Base-by-base conservation (phyloP, 345 rosid genomes). In the Brassica cretica region DNA sequence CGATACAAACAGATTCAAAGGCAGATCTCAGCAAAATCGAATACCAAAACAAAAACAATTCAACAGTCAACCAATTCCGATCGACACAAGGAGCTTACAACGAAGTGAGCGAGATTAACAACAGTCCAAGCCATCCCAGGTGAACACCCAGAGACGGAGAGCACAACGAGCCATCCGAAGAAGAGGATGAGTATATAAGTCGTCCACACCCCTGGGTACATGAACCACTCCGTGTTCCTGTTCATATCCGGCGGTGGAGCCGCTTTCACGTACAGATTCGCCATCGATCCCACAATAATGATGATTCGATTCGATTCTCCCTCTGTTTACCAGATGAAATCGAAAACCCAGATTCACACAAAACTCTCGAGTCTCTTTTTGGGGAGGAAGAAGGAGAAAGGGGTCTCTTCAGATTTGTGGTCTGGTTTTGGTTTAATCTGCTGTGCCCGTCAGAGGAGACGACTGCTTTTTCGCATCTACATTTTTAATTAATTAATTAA, bases 121-220 rank as follows among this genome's bases (percentile, higher is more conserved):
- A 87, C 68, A 82, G 97, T 90, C 97, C 97, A 92, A 30, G 92
- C 95, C 91, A 84, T 87, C 68, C 95, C 93, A 65, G 95, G 86
- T 16, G 93, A 86, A 79, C 95, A 92, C 64, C 86, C 85, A 35
- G 83, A 85, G 74, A 92, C 32, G 37, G 92, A 89, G 77, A 90
- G 88, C 64, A 90, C 90, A 49, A 86, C 46, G 12, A 92, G 87
- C 95, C 97, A 90, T 1, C 83, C 78, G 64, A 90, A 90, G 87
- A 92, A 92, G 66, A 92, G 81, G 41, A 92, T 84, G 18, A 88
- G 86, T 32, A 92, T 86, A 65, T 90, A 92, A 27, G 92, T 82
- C 1, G 93, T 90, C 97, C 97, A 92, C 0, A 90, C 95, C 21
- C 93, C 95, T 9, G 93, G 97, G 73, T 91, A 90, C 89, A 78